phyloP scores from a whole-genome alignment of 257 asterid species.

The Ocimum tenuiflorum region DNA sequence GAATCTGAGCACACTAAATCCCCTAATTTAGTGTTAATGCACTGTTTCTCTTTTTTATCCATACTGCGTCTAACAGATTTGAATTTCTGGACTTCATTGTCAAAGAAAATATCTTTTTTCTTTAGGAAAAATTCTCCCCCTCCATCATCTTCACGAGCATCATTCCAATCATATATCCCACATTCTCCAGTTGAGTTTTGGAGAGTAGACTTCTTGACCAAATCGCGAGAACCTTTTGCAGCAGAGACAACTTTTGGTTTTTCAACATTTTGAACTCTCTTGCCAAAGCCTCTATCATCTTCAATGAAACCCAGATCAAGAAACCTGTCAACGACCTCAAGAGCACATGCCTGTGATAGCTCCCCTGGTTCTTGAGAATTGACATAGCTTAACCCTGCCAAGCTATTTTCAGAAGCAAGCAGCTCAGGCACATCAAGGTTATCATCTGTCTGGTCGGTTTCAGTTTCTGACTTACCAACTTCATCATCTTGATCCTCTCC shows the following conservation, averaged over 20 bases:
- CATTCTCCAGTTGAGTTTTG: constrained; percentile 25
- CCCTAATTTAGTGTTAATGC: constrained; percentile 26
- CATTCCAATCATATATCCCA: constrained; percentile 74
- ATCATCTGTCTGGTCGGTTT: constrained; percentile 22
- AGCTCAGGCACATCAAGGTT: constrained; percentile 20
- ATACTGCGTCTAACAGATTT: constrained; percentile 19
- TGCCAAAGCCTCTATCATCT: constrained; percentile 29
- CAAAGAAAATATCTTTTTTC: constrained; percentile 57
- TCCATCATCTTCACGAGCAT: constrained; percentile 74
- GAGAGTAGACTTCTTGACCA: constrained; percentile 44
- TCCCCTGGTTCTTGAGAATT: constrained; percentile 94
- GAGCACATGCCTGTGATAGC: constrained; percentile 78
- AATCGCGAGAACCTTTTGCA: constrained; percentile 56
- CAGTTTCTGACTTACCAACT: constrained; percentile 29
- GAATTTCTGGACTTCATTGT: constrained; percentile 31
- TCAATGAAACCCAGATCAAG: constrained; percentile 56
- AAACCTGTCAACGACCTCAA: constrained; percentile 70
- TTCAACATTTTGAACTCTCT: constrained; percentile 23
- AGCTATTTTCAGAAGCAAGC: too few relatives aligned
- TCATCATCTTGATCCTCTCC: constrained; percentile 41
- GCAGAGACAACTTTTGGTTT: constrained; percentile 40
- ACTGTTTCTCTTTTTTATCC: constrained; percentile 26
- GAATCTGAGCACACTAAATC: constrained; percentile 41
- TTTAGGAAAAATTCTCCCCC: constrained; percentile 82
- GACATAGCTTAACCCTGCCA: constrained; percentile 73